These are phyloP conservation scores for Canna indica DNA, from an alignment of 176 grass and related monocot genomes.

Conservation along the genomic window DNA sequence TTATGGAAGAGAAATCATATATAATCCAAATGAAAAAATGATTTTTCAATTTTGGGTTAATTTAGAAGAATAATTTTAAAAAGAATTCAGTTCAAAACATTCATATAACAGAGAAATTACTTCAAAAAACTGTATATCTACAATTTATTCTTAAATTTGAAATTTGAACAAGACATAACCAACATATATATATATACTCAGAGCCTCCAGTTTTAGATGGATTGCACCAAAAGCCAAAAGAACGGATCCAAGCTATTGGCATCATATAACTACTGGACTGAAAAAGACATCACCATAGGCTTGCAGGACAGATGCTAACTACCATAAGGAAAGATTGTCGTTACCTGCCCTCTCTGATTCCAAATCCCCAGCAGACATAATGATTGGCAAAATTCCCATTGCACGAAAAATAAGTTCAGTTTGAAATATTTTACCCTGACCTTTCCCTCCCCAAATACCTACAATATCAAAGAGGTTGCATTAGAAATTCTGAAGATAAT, in stretches of 20 bases:
- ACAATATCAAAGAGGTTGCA: constrained; percentile 9
- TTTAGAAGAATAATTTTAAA: neutral
- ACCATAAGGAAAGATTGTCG: neutral
- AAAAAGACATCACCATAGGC: neutral
- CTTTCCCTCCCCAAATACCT: constrained; percentile 96
- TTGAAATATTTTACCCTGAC: constrained; percentile 94
- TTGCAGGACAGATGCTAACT: neutral
- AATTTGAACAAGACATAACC: neutral
- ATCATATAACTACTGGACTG: neutral
- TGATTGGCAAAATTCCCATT: constrained; percentile 82
- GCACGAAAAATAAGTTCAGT: constrained; percentile 91
- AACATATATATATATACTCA: neutral
- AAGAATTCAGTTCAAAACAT: neutral
- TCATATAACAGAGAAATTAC: neutral
- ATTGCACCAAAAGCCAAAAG: neutral
- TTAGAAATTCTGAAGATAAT: neutral
- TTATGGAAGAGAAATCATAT: constrained; percentile 6
- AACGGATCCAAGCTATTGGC: neutral
- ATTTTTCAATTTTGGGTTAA: neutral
- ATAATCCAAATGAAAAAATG: neutral
- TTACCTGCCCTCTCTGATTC: constrained; percentile 92
- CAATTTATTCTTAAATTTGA: neutral
- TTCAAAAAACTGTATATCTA: neutral
- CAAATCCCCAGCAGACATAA: constrained; percentile 93
- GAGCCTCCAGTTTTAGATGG: neutral